These are phyloP conservation scores for Blastobotrys chiropterorum DNA, from an alignment of 805 yeast species.

Conservation along the genomic window DNA sequence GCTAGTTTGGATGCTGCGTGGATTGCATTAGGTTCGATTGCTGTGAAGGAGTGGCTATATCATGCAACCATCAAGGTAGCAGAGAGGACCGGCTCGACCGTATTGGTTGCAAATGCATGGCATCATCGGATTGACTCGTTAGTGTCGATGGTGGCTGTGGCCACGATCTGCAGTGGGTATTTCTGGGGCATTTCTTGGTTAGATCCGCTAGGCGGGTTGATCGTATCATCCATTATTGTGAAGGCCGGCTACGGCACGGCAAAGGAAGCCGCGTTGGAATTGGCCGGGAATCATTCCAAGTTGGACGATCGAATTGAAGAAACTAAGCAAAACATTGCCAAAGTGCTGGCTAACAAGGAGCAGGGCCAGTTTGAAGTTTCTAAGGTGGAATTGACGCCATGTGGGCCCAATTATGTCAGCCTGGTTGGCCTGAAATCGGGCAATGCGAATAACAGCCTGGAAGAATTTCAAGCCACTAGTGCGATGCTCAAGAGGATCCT, in stretches of 20 bases:
- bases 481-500: no score
- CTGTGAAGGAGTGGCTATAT: conserved; percentile 82
- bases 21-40: conserved; percentile 87
- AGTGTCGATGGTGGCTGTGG: conserved; percentile 84
- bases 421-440: conserved; percentile 6
- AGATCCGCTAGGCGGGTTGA: conserved; percentile 86
- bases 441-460: not conserved
- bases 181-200: conserved; percentile 73
- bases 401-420: conserved; percentile 19
- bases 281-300: conserved; percentile 33
- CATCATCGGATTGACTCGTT: conserved; percentile 93
- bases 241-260: conserved; percentile 80
- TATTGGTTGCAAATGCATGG: conserved; percentile 96
- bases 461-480: not conserved
- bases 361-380: conserved; percentile 8
- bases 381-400: conserved; percentile 18
- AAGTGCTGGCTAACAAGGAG: conserved; percentile 10
- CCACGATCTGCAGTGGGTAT: conserved; percentile 81
- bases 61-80: conserved; percentile 81
- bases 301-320: conserved; percentile 1
- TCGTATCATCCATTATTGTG: conserved; percentile 76
- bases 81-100: conserved; percentile 70
- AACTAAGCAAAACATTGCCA: conserved; percentile 6
- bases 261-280: conserved; percentile 61
- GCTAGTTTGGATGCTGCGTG: conserved; percentile 90